Base-by-base conservation (phyloP, 371 early-diverging fungal genomes). In the Furculomyces boomerangus region DNA sequence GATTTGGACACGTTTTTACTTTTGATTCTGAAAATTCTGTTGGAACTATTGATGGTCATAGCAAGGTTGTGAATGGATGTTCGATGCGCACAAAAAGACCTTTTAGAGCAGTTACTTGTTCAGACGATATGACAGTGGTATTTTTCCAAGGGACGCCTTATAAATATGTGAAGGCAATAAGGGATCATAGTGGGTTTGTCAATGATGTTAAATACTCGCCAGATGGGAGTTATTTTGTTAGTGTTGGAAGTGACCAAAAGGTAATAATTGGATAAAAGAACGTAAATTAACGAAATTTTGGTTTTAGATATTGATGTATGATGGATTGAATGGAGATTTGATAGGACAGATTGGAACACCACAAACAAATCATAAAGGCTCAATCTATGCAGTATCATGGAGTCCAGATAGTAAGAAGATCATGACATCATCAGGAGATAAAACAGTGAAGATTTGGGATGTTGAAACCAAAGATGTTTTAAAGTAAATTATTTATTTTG, bases 371-470 rank as follows among this genome's bases (percentile, higher is more conserved):
- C 97, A 96, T 59, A 74, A 68, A 0, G 94, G 93, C 30, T 73
- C 84, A 46, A 79, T 96, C 46, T 88, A 76, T 58, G 80, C 90
- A 3, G 68, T 89, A 22, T 71, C 86, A 2, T 96, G 94, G 94
- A 83, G 82, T 41, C 80, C 86, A 24, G 92, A 93, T 53, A 77
- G 81, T 50, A 74, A 64, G 20, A 74, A 77, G 43, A 31, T 97
- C 7, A 54, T 91, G 59, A 83, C 94, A 22, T 80, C 84, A 5
- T 87, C 92, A 27, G 87, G 78, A 26, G 97, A 97, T 62, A 68
- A 71, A 58, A 88, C 92, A 24, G 83, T 79, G 59, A 89, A 90
- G 74, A 71, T 97, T 52, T 97, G 94, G 94, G 93, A 97, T 69
- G 66, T 90, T 0, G 76, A 70, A 18, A 60, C 77, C 3, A 73